Conservation (phyloP, 2,329 filamentous ascomycete genomes). For the Colletotrichum musae region DNA sequence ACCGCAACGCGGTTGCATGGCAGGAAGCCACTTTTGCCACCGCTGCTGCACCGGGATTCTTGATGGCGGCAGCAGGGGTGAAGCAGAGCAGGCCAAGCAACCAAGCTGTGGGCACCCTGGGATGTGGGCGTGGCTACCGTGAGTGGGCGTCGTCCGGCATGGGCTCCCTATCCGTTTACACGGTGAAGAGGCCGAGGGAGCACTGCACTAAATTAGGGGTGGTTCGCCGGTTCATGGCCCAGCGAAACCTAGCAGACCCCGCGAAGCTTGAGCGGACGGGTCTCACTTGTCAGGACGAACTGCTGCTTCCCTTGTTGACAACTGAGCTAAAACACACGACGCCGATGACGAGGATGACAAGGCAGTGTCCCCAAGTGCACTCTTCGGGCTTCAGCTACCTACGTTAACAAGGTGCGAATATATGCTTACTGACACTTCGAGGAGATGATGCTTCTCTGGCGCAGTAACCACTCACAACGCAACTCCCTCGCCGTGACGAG, state of each 20-base stretch:
- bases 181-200: conserved; percentile 26
- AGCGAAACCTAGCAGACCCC: conserved; percentile 38
- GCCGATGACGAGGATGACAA: conserved; percentile 2
- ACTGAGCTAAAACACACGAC: conserved; percentile 32
- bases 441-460: background rate
- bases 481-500: conserved; percentile 11
- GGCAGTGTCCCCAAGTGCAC: background rate
- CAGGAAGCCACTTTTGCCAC: conserved; percentile 25
- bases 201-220: conserved; percentile 25
- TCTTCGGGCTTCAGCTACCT: background rate
- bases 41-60: conserved; percentile 25
- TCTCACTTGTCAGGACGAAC: conserved; percentile 33
- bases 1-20: conserved; percentile 19
- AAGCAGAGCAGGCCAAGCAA: conserved; percentile 11
- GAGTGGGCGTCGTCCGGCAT: conserved; percentile 38
- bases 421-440: background rate
- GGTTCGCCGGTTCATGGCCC: conserved; percentile 30
- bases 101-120: conserved; percentile 18
- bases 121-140: conserved; percentile 34
- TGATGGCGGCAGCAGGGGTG: conserved; percentile 6
- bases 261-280: conserved; percentile 39
- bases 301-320: conserved; percentile 22
- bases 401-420: background rate
- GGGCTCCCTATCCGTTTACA: conserved; percentile 35
- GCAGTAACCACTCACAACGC: too few relatives aligned